Base-by-base conservation (phyloP, 768 basidiomycete genomes). In the Suillus sp. region DNA sequence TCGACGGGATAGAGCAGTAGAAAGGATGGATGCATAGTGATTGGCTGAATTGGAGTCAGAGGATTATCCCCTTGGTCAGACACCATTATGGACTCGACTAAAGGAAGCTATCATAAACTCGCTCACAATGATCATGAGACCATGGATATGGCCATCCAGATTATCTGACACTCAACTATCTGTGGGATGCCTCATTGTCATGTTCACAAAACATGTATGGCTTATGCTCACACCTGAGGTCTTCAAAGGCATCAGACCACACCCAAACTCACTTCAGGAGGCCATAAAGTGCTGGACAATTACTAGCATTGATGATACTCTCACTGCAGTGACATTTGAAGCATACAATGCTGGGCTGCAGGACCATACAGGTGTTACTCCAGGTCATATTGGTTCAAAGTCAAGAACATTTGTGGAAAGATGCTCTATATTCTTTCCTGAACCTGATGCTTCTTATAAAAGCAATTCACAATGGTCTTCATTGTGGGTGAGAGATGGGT, bases 201-300 rank as follows among this genome's bases (percentile, higher is more conserved):
- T 61, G 14, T 68, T 6, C 20, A 68, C 2, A 2, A 48, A 20
- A 8, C 4, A 20, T 0, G 43, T 13, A 3, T 48, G 20, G 20
- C 47, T 22, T 5, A 64, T 2, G 56, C 38, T 20, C 9, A 18
- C 56, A 0, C 3, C 9, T 0, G 35, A 3, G 4, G 50, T 51
- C 11, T 37, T 66, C 3, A 66, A 64, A 18, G 61, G 63, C 2
- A n/a, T 64, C 0, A 34, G 9, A 2, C 67, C 65, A 2, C 20
- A 34, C 2, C 66, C 48, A 0, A 25, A 47, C 1, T 58, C 16
- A 1, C 22, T 66, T 10, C 10, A 61, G 22, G 56, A 67, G 22
- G 65, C 62, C 0, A 66, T 66, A 59, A 40, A 35, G 35, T 66
- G 65, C 22, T 66, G 59, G 65, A 66, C 53, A 9, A 43, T 50